Evolutionary conservation across 345 rosid species (phyloP).

Genomic region (Boechera stricta): DNA sequence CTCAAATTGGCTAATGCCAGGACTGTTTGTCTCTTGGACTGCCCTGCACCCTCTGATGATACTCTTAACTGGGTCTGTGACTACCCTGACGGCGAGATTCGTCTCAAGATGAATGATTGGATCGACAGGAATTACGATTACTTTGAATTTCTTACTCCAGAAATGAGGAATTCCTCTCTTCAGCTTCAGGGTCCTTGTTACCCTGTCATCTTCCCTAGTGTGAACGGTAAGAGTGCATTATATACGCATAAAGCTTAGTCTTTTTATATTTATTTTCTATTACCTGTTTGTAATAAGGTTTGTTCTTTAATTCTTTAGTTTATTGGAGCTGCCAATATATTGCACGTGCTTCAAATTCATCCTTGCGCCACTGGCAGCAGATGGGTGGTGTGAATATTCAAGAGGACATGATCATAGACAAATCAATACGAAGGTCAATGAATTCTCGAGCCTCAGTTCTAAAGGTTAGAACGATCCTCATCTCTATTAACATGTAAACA

Average conservation of each 20-base stretch:
- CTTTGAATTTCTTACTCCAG: constrained; percentile 88
- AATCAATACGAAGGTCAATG: constrained; percentile 73
- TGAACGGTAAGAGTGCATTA: constrained; percentile 62
- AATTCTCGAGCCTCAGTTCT: constrained; percentile 87
- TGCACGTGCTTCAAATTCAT: constrained; percentile 84
- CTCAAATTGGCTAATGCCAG: constrained; percentile 79
- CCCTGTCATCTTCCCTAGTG: constrained; percentile 90
- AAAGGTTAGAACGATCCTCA: constrained; percentile 61
- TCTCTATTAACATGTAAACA: constrained; percentile 8
- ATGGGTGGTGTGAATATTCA: constrained; percentile 91
- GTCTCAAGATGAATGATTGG: constrained; percentile 80
- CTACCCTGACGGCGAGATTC: constrained; percentile 96
- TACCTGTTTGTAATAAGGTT: background rate
- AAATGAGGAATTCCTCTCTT: constrained; percentile 89
- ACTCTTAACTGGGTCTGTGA: constrained; percentile 93
- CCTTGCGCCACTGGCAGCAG: constrained; percentile 88
- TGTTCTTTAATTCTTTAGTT: constrained; percentile 49
- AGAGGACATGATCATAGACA: constrained; percentile 83
- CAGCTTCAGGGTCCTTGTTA: constrained; percentile 99
- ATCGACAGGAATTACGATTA: constrained; percentile 87
- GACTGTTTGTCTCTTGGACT: constrained; percentile 88
- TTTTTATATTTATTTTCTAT: background rate
- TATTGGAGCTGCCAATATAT: constrained; percentile 96
- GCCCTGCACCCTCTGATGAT: constrained; percentile 84
- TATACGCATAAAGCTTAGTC: constrained; percentile 14